Evolutionary conservation across 1,284 basidiomycete genomes (phyloP).

Genomic region (Schizopora paradoxa): DNA sequence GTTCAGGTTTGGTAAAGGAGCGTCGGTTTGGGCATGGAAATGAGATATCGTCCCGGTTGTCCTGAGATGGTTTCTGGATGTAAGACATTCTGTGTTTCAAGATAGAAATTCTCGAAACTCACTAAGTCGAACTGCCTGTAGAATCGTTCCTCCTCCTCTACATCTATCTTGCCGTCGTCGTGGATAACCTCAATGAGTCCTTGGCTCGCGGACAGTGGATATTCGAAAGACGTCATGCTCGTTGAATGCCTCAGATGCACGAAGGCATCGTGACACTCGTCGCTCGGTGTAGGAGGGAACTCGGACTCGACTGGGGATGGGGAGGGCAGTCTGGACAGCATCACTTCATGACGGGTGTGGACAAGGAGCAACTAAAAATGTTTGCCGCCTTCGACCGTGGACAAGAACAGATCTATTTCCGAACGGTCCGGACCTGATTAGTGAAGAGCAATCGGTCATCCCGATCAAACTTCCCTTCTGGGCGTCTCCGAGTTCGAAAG

Average conservation of each 20-base stretch:
- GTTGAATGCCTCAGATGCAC: not conserved
- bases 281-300: conserved; percentile 5
- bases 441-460: too few relatives aligned
- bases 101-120: not conserved
- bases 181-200: conserved; percentile 12
- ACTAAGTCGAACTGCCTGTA: conserved; percentile 13
- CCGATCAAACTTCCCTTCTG: too few relatives aligned
- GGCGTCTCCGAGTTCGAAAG: too few relatives aligned
- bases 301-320: conserved; percentile 8
- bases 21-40: conserved; percentile 8
- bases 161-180: conserved; percentile 13
- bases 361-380: too few relatives aligned
- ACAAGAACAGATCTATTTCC: too few relatives aligned
- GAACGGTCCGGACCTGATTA: too few relatives aligned
- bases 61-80: not conserved
- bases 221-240: not conserved
- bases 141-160: conserved; percentile 11
- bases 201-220: conserved; percentile 1
- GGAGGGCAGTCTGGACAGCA: too few relatives aligned
- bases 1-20: conserved; percentile 17
- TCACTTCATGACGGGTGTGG: too few relatives aligned
- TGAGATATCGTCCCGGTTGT: conserved; percentile 2
- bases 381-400: too few relatives aligned
- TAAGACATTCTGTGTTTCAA: not conserved
- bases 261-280: not conserved